Evolutionary conservation across 306 rosid genomes (phyloP), one percentile per base, ranked within the genome.

Genomic region (Cotoneaster glaucophyllus): DNA sequence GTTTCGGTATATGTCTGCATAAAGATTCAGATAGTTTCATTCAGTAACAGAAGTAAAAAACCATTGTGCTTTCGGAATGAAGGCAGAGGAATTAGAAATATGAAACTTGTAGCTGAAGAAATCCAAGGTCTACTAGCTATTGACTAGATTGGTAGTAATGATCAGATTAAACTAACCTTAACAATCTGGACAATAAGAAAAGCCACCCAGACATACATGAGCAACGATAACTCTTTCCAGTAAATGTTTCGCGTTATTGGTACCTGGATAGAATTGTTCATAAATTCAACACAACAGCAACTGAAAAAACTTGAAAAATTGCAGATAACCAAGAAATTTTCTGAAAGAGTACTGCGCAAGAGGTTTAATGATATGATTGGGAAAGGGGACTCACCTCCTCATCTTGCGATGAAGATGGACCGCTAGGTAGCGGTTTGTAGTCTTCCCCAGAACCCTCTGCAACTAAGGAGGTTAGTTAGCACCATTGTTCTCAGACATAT

Each of bases 181-280:
- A 88, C 76, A 68, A 91, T 85, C 90, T 91, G 97, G 69, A 91
- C 86, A 81, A 80, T 44, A 32, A 91, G 95, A 78, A 89, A 91
- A 72, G 86, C 95, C 65, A 89, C 86, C 97, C 97, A 91, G 44
- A 91, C 97, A 77, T 79, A 91, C 74, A 86, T 24, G 70, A 91
- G 95, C 70, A 88, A 66, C 74, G 64, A 58, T 77, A 84, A 31
- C 82, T 92, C 97, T 76, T 92, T 92, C 97, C 93, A 92, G 39
- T 74, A 64, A 56, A 86, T 86, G 88, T 84, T 92, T 79, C 77
- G 76, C 21, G 83, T 2, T 28, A 82, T 19, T 65, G 93, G 77
- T 32, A 78, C 87, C 97, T 92, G 87, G 79, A 81, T 48, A 10
- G 54, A 78, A 59, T 59, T 28, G 63, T 63, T 78, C 71, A 70